phyloP scores from a whole-genome alignment of 2,329 filamentous ascomycete species.

The Monilinia vaccinii-corymbosi region DNA sequence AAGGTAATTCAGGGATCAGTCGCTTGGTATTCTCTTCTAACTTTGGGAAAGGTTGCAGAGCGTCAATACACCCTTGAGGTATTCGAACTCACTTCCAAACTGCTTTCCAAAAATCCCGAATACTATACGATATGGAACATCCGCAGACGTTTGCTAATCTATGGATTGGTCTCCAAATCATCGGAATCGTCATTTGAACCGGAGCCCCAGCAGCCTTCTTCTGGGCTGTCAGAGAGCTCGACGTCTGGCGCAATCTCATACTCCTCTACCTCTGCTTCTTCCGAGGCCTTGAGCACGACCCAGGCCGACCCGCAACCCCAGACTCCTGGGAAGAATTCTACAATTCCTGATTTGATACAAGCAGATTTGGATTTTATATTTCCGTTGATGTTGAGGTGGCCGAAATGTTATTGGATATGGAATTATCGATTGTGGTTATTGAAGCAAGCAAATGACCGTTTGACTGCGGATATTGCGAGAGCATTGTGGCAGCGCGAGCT shows the following conservation, averaged over 20 bases:
- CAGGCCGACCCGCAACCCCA: constrained; percentile 37
- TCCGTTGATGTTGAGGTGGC: constrained; percentile 72
- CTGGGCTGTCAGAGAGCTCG: constrained; percentile 46
- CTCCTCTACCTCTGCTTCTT: constrained; percentile 48
- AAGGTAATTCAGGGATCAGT: constrained; percentile 40
- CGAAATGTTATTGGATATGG: constrained; percentile 99
- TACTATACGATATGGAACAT: constrained; percentile 91
- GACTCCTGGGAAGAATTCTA: constrained; percentile 43
- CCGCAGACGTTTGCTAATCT: constrained; percentile 62
- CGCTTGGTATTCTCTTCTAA: constrained; percentile 13
- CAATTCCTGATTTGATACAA: constrained; percentile 49
- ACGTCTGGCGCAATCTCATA: constrained; percentile 54
- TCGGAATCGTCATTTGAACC: constrained; percentile 43
- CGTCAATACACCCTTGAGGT: constrained; percentile 38
- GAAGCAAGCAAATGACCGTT: constrained; percentile 55
- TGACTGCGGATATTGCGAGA: constrained; percentile 48
- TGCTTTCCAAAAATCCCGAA: constrained; percentile 71
- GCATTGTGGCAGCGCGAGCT: constrained; percentile 80
- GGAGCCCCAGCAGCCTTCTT: constrained; percentile 46
- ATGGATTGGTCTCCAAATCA: constrained; percentile 45
- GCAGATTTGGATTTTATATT: constrained; percentile 75
- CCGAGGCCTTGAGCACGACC: constrained; percentile 42
- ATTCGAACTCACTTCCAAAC: constrained; percentile 60
- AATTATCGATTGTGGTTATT: constrained; percentile 87
- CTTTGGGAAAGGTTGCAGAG: constrained; percentile 22